A percentile compares a stretch with the other conserved stretches of the same genome.
phyloP scores from a whole-genome alignment of 2,329 filamentous ascomycete species.

The Sclerotinia borealis region DNA sequence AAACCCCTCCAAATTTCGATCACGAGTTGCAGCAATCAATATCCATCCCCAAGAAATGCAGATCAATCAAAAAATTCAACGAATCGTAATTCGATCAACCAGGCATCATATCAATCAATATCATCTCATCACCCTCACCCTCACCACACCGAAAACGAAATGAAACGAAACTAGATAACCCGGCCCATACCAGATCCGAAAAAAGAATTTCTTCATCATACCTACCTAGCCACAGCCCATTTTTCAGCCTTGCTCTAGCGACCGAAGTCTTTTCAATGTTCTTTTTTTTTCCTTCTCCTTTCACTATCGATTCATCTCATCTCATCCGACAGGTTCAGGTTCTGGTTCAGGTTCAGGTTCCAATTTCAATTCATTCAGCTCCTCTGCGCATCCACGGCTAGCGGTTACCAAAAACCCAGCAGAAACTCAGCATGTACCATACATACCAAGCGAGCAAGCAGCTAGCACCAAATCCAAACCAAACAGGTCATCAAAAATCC shows the following conservation, averaged over 20 bases:
- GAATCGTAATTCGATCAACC: not conserved
- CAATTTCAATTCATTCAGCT: too few species aligned
- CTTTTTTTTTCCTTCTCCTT: not conserved
- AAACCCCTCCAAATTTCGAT: not conserved
- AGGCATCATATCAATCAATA: not conserved
- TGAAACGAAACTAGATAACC: not conserved
- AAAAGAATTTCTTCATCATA: not conserved
- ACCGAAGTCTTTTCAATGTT: not conserved
- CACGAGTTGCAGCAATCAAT: slow-evolving; percentile 4
- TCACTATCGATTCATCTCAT: not conserved
- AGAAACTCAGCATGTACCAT: not conserved
- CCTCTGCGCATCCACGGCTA: not conserved
- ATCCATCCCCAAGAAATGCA: not conserved
- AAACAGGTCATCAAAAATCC: not conserved
- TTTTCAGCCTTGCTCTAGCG: not conserved
- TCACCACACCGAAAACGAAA: not conserved
- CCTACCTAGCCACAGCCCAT: not conserved
- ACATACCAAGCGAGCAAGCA: too few species aligned
- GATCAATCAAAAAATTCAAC: not conserved
- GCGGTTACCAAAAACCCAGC: too few species aligned
- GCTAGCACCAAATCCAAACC: not conserved
- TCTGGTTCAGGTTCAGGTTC: too few species aligned
- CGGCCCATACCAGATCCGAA: not conserved
- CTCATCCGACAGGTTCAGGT: not conserved
- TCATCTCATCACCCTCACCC: not conserved